A percentile compares a stretch with the other conserved stretches of the same genome.
Evolutionary conservation across 1,139 yeast genomes (phyloP).

Genomic region (Yamadazyma atlantica): DNA sequence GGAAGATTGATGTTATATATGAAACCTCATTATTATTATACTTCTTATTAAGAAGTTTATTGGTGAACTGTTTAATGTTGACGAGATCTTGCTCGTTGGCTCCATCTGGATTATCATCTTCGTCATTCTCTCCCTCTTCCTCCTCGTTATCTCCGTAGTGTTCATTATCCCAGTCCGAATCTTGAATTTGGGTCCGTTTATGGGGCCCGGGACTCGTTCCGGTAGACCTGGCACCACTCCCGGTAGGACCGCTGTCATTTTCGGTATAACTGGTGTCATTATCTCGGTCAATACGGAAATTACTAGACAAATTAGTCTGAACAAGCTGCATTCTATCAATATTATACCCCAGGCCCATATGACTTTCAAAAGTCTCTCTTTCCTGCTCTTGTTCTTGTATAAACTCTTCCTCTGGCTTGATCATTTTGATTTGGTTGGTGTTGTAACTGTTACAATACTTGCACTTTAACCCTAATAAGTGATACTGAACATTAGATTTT

Average conservation of each 20-base stretch:
- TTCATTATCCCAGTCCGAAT: slow-evolving; percentile 18
- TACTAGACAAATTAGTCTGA: slow-evolving; percentile 37
- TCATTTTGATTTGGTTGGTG: slow-evolving; percentile 68
- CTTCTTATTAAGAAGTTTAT: slow-evolving; percentile 18
- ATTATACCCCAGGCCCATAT: no score
- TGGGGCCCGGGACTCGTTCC: slow-evolving; percentile 5
- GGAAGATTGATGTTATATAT: slow-evolving; percentile 39
- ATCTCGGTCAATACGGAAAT: slow-evolving; percentile 36
- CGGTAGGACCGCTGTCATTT: slow-evolving; percentile 3
- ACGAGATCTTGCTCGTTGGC: slow-evolving; percentile 25
- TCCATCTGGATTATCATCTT: slow-evolving; percentile 18
- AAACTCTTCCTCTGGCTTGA: slow-evolving; percentile 54
- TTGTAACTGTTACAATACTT: slow-evolving; percentile 84
- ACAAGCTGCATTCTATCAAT: slow-evolving; percentile 30
- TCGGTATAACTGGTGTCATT: slow-evolving; percentile 21
- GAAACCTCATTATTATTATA: slow-evolving; percentile 23
- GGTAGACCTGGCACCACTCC: no score
- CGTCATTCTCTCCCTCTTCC: slow-evolving; percentile 18
- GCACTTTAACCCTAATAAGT: slow-evolving; percentile 84
- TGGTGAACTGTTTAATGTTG: slow-evolving; percentile 29
- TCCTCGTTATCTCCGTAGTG: slow-evolving; percentile 13
- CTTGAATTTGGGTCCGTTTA: slow-evolving; percentile 18
- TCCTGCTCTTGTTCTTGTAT: slow-evolving; percentile 24
- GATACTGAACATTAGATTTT: slow-evolving; percentile 73
- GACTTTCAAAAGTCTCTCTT: slow-evolving; percentile 5